Base-by-base conservation (phyloP, 2,329 filamentous ascomycete genomes). In the Fusarium albosuccineum region DNA sequence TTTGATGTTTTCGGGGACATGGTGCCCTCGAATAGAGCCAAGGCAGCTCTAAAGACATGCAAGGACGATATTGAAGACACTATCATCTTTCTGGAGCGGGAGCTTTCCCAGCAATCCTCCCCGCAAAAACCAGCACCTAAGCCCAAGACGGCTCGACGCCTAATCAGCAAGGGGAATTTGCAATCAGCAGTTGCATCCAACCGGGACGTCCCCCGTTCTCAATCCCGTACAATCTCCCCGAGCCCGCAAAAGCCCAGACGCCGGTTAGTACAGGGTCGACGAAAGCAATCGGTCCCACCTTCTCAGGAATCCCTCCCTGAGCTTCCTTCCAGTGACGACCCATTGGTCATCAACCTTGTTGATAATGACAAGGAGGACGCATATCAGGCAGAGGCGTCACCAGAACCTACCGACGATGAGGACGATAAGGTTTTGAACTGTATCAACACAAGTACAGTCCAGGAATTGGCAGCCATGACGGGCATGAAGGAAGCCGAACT, bases 381-480 rank as follows among this genome's bases (percentile, higher is more conserved):
- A 9, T 80, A 79, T 53, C 73, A 80, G 45, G 79, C 79, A 8
- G 76, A 80, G 57, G 55, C 60, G 14, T 77, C 75, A 6, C 75
- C 76, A 9, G 65, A 67, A 8, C 70, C 67, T 1, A 70, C 53
- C 4, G 67, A 75, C 6, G 74, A 79, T n/a, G 77, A 77, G 39
- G 76, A 76, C 39, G 76, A 79, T 48, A 76, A 78, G 49, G 87
- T 97, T 7, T 82, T 98, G 29, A 85, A 89, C 8, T 97, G 94
- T 73, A 89, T 99, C 78, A 98, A 98, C 74, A 88, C 85, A 0
- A 96, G 92, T 76, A 88, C 89, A 6, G 81, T 88, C 9, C 86
- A 90, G 36, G 92, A 95, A 59, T 86, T 99, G 41, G 88, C 91
- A 2, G 94, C 97, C 70, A 90, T 97, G 63, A 93, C 93, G 1